Base-by-base conservation (phyloP, 1,284 basidiomycete species). In the Microbotryum saponariae region DNA sequence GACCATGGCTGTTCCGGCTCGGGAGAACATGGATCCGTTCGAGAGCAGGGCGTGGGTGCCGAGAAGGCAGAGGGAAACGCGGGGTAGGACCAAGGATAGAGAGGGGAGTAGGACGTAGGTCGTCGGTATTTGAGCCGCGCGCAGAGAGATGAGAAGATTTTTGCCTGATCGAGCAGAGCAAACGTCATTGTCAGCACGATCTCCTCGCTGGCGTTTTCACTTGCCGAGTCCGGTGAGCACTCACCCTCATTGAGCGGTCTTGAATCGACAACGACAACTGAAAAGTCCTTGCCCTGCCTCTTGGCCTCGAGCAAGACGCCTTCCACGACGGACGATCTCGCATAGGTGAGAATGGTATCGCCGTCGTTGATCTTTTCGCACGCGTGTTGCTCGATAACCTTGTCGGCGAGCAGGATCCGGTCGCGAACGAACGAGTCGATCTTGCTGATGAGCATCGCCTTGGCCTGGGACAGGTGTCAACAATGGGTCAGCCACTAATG, bases 401-500 rank as follows among this genome's bases (percentile, higher is more conserved):
- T 85, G 75, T 88, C 93, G 7, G 96, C 96, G 54, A 91, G 82
- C 60, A 91, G 85, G 71, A 99, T 97, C 50, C 93, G 83, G 76
- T 98, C 94, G 33, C 87, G 85, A 68, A 97, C 88, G 76, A 97
- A 99, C 66, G 87, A 85, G 73, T 94, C 91, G 66, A 99, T 97
- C 68, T 88, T 87, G 54, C 82, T 80, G 70, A 88, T 87, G 9
- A 99, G 78, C 10, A 82, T 80, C 70, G 88, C 82, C 78, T 97
- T 97, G 33, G 94, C 93, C 88, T 96, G 70, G 61, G 61, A 51
- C 60, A 59, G 31, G 6, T 58, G 37, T 58, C 42, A 60, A 25
- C 20, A 51, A 29, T 23, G 59, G 37, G 42, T 20, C 9, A 16
- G 9, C 6, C 12, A 46, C 12, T 31, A 12, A 31, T 37, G 23